phyloP scores from a whole-genome alignment of 441 rosid species.

The Bocquillonia castaneifolia region DNA sequence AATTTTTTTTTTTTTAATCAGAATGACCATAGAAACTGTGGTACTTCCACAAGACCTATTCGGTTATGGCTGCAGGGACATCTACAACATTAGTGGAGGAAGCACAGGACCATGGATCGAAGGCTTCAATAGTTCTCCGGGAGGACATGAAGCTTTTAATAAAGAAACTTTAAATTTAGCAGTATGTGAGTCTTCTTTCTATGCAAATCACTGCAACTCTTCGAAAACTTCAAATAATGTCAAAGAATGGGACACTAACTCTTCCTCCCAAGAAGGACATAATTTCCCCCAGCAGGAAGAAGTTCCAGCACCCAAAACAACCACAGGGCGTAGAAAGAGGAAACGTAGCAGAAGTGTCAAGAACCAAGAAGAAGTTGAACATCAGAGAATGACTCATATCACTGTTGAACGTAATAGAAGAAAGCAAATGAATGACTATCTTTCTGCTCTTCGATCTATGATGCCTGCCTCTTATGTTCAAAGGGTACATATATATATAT shows the following conservation, averaged over 20 bases:
- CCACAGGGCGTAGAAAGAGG: slow-evolving; percentile 32
- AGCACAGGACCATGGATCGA: slow-evolving; percentile 2
- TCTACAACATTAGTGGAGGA: slow-evolving; percentile 1
- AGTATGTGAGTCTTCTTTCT: slow-evolving; percentile 15
- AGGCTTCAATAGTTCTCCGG: slow-evolving; percentile 8
- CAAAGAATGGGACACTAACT: slow-evolving; percentile 11
- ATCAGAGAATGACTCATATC: slow-evolving; percentile 58
- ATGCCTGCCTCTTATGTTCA: slow-evolving; percentile 51
- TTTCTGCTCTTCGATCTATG: slow-evolving; percentile 43
- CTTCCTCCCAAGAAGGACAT: slow-evolving; percentile 22
- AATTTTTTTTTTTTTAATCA: not conserved
- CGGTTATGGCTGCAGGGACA: slow-evolving; percentile 22
- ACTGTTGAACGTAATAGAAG: slow-evolving; percentile 58
- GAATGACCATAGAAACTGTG: slow-evolving; percentile 38
- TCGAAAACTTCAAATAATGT: slow-evolving; percentile 3
- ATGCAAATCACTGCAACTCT: not conserved
- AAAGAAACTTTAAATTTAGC: slow-evolving; percentile 1
- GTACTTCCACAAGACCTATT: slow-evolving; percentile 35
- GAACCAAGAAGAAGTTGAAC: slow-evolving; percentile 44
- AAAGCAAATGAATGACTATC: slow-evolving; percentile 59
- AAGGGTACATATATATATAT: slow-evolving; percentile 31
- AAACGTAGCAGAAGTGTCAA: slow-evolving; percentile 32
- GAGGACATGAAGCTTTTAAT: not conserved
- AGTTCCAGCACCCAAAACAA: not conserved
- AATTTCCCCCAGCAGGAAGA: slow-evolving; percentile 5